These are phyloP conservation scores for Suillus weaverae DNA, from an alignment of 768 basidiomycete species.

Conservation along the genomic window DNA sequence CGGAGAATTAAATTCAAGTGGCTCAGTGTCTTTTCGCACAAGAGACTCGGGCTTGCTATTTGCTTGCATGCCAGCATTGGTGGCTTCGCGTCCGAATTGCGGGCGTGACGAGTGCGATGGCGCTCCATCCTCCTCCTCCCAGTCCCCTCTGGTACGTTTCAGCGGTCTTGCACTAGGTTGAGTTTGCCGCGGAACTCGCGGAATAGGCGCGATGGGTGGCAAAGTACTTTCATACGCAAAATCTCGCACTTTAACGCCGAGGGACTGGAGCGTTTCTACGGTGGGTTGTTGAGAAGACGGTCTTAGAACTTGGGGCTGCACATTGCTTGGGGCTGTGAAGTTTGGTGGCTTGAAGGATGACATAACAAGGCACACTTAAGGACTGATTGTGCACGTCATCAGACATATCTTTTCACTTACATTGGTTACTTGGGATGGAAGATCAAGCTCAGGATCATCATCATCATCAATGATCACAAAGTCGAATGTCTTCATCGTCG, in stretches of 20 bases:
- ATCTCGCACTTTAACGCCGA: slow-evolving; percentile 51
- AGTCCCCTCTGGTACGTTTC: slow-evolving; percentile 39
- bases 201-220: slow-evolving; percentile 57
- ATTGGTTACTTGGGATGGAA: slow-evolving; percentile 26
- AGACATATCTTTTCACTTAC: slow-evolving; percentile 39
- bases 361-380: slow-evolving; percentile 34
- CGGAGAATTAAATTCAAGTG: slow-evolving; percentile 18
- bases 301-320: neutral
- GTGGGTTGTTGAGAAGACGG: slow-evolving; percentile 37
- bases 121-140: slow-evolving; percentile 29
- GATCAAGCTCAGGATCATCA: slow-evolving; percentile 21
- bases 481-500: slow-evolving; percentile 4
- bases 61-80: neutral
- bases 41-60: slow-evolving; percentile 28
- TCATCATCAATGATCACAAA: slow-evolving; percentile 11
- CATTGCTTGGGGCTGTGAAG: slow-evolving; percentile 18
- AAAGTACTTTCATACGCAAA: slow-evolving; percentile 70
- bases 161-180: slow-evolving; percentile 41
- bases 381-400: slow-evolving; percentile 26
- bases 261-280: slow-evolving; percentile 25
- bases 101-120: slow-evolving; percentile 17
- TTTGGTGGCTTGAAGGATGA: slow-evolving; percentile 22
- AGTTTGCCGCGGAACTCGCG: slow-evolving; percentile 46
- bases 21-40: slow-evolving; percentile 37
- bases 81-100: slow-evolving; percentile 14